A percentile compares a stretch with the other conserved stretches of the same genome.
These are phyloP conservation scores for Ichthyophthirius multifiliis DNA, from an alignment of 169 alveolate genomes.

Conservation along the genomic window DNA sequence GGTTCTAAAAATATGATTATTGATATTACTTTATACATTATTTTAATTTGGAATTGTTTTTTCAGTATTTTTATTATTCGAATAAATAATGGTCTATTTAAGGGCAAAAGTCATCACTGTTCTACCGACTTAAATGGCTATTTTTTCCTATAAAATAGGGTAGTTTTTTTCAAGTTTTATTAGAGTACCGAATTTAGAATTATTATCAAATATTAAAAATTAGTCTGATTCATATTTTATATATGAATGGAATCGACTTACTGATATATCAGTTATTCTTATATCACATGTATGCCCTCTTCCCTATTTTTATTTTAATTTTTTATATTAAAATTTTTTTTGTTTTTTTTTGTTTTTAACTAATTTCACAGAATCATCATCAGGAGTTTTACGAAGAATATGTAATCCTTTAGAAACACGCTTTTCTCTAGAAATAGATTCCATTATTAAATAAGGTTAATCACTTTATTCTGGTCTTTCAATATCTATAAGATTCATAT, in stretches of 20 bases:
- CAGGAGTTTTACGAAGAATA: background rate
- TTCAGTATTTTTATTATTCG: too few species aligned
- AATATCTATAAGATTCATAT: slow-evolving; percentile 21
- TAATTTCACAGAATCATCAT: background rate
- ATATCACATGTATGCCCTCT: slow-evolving; percentile 98
- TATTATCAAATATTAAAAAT: slow-evolving; percentile 94
- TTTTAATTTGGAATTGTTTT: too few species aligned
- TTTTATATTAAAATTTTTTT: too few species aligned
- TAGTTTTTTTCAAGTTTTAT: slow-evolving; percentile 56
- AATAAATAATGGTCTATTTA: background rate
- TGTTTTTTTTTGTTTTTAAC: too few species aligned
- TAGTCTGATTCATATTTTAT: slow-evolving; percentile 88
- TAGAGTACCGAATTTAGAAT: slow-evolving; percentile 98
- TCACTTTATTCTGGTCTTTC: slow-evolving; percentile 32
- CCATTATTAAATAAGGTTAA: slow-evolving; percentile 43
- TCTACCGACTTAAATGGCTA: slow-evolving; percentile 57
- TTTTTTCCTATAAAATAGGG: slow-evolving; percentile 22
- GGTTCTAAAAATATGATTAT: background rate
- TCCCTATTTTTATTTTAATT: slow-evolving; percentile 67
- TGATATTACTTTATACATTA: background rate
- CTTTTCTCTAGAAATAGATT: slow-evolving; percentile 29
- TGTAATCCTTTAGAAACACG: slow-evolving; percentile 21
- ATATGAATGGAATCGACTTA: slow-evolving; percentile 96
- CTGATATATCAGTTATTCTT: slow-evolving; percentile 97
- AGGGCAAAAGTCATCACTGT: slow-evolving; percentile 49